These are phyloP conservation scores for Candida ortonii DNA, from an alignment of 805 yeast species.

Conservation along the genomic window DNA sequence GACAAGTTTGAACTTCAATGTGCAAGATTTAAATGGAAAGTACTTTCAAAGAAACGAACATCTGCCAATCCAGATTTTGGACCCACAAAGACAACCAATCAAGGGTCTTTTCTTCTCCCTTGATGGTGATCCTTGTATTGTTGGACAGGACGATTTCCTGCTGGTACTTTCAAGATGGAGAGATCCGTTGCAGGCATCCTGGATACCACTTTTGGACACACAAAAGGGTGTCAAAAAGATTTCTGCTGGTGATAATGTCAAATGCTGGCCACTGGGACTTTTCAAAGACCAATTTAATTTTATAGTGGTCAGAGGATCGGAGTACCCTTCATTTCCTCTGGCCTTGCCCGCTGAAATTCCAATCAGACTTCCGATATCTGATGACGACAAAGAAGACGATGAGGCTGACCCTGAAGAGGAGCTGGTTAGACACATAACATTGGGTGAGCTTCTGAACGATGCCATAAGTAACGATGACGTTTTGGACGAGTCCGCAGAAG, in stretches of 20 bases:
- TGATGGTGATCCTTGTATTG: conserved; percentile 86
- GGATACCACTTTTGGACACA: conserved; percentile 82
- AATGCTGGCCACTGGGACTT: conserved; percentile 86
- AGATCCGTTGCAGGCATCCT: conserved; percentile 66
- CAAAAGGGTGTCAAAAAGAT: conserved; percentile 47
- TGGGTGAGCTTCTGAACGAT: conserved; percentile 63
- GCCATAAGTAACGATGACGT: conserved; percentile 42
- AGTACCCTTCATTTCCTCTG: conserved; percentile 79
- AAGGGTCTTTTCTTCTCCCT: conserved; percentile 81
- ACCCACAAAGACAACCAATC: conserved; percentile 32
- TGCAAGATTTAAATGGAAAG: conserved; percentile 37
- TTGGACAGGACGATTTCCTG: conserved; percentile 74
- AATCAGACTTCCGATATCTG: conserved; percentile 59
- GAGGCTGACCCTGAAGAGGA: conserved; percentile 65
- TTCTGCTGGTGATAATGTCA: conserved; percentile 57
- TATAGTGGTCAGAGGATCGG: conserved; percentile 66
- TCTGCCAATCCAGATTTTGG: conserved; percentile 37
- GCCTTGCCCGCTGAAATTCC: conserved; percentile 81
- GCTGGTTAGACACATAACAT: conserved; percentile 54
- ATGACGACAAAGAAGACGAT: conserved; percentile 28
- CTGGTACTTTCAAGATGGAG: conserved; percentile 78
- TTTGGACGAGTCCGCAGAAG: conserved; percentile 37
- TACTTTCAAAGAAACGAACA: conserved; percentile 43
- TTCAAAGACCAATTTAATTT: conserved; percentile 69
- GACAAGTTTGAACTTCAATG: conserved; percentile 32